These are phyloP conservation scores for Macroventuria anomochaeta DNA, from an alignment of 2,329 filamentous ascomycete species.

Conservation along the genomic window DNA sequence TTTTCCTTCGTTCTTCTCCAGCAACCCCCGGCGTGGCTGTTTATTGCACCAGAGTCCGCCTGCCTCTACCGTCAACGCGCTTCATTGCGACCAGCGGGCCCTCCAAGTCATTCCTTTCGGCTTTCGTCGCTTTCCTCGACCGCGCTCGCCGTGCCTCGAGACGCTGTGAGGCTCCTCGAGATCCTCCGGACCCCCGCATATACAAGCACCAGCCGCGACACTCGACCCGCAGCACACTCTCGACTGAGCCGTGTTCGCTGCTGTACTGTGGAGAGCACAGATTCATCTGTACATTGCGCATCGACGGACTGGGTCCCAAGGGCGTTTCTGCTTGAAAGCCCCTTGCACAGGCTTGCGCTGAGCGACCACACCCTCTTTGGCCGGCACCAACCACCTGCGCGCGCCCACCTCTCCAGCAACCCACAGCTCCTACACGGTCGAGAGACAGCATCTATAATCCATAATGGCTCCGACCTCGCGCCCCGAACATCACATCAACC, in stretches of 20 bases:
- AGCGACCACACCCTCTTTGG: constrained; percentile 46
- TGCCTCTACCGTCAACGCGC: constrained; percentile 14
- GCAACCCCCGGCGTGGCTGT: constrained; percentile 42
- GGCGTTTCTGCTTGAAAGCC: constrained; percentile 9
- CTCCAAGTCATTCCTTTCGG: constrained; percentile 40
- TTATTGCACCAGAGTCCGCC: constrained; percentile 41
- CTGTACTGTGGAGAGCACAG: constrained; percentile 2
- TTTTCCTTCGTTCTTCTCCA: constrained; percentile 51
- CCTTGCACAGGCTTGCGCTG: constrained; percentile 32
- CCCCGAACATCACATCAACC: constrained; percentile 78
- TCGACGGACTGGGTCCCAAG: constrained; percentile 12
- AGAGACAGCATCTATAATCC: constrained; percentile 65
- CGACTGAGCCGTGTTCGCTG: constrained; percentile 26
- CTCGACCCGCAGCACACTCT: constrained; percentile 14
- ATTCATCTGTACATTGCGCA: constrained; percentile 2
- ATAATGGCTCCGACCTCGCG: constrained; percentile 87
- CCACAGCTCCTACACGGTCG: constrained; percentile 25
- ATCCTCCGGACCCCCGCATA: constrained; percentile 12
- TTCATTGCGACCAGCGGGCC: constrained; percentile 23
- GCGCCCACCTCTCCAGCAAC: neutral
- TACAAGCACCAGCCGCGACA: constrained; percentile 1
- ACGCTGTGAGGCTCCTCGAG: constrained; percentile 18
- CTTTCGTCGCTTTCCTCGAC: constrained; percentile 8
- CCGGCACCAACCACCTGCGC: constrained; percentile 42
- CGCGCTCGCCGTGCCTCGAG: constrained; percentile 18